Base-by-base conservation (phyloP, 352 stramenopile species). In the Thalassiosira allenii region DNA sequence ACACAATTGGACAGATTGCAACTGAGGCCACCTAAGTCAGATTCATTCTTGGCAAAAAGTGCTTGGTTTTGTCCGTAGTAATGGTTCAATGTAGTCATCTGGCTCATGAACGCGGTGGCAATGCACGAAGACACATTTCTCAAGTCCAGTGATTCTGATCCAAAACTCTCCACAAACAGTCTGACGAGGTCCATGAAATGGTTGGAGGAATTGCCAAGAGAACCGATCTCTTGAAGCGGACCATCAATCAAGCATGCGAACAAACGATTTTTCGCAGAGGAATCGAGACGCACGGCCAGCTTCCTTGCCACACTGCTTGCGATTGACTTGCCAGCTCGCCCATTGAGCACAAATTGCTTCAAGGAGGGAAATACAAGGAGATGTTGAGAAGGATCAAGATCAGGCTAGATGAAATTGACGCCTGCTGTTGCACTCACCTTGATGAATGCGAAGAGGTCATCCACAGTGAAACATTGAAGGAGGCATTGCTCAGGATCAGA, bases 401-500 rank as follows among this genome's bases (percentile, higher is more conserved):
- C n/a, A n/a, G n/a, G n/a, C n/a, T n/a, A n/a, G n/a, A n/a, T n/a
- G n/a, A n/a, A n/a, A n/a, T n/a, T n/a, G n/a, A n/a, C n/a, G n/a
- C n/a, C n/a, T n/a, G n/a, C n/a, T n/a, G n/a, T n/a, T n/a, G n/a
- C n/a, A n/a, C n/a, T n/a, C n/a, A n/a, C n/a, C n/a, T n/a, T 78
- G 62, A 88, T 77, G 51, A 94, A 93, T 69, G 81, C 53, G 67
- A 83, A 61, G n/a, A 94, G 29, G 70, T 93, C 83, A 52, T 84
- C 61, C 6, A 82, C 29, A 27, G 34, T 80, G n/a, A 92, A 79
- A 32, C 27, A 49, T 57, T 80, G 53, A 37, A 81, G 23, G 9
- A 87, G 56, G 59, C 23, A 65, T 34, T 75, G 43, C 54, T 84
- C 81, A 11, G 75, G 81, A 70, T 79, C 53, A 64, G 68, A 66